Evolutionary conservation across 345 rosid species (phyloP), one percentile per base, ranked within the genome.

Genomic region (Rhodomyrtus tomentosa): DNA sequence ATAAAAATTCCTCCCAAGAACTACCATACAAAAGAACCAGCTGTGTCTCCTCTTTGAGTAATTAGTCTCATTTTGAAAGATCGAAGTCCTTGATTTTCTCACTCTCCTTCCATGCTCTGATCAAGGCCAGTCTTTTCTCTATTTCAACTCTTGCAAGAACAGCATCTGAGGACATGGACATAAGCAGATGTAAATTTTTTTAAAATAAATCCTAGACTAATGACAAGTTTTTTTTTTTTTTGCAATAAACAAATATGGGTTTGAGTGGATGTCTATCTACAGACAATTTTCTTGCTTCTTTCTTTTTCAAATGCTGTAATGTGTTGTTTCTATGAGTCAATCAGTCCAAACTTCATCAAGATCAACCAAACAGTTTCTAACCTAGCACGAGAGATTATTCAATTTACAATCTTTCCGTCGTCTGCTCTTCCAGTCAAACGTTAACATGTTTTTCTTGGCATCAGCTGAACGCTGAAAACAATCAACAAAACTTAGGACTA

Each of bases 11-110:
- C n/a, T n/a, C n/a, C n/a, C n/a, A n/a, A n/a, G n/a, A n/a, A n/a
- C n/a, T n/a, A n/a, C n/a, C n/a, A n/a, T n/a, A n/a, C n/a, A n/a
- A n/a, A n/a, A n/a, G n/a, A n/a, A n/a, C n/a, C n/a, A n/a, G n/a
- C n/a, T n/a, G n/a, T n/a, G n/a, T n/a, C n/a, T n/a, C n/a, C n/a
- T n/a, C n/a, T n/a, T n/a, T n/a, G n/a, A n/a, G n/a, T n/a, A n/a
- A n/a, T n/a, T n/a, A n/a, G n/a, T n/a, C n/a, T n/a, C n/a, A n/a
- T n/a, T n/a, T n/a, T n/a, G n/a, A n/a, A n/a, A n/a, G n/a, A n/a
- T n/a, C n/a, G n/a, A n/a, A n/a, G n/a, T n/a, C n/a, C n/a, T 93
- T 96, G 48, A 94, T 95, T 88, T 95, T 94, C 83, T 94, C 96
- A 83, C 91, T 94, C 87, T 94, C 98, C 84, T 93, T 94, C 98